A percentile compares a stretch with the other conserved stretches of the same genome.
phyloP scores from a whole-genome alignment of 2,329 filamentous ascomycete genomes.

The Colletotrichum sojae region DNA sequence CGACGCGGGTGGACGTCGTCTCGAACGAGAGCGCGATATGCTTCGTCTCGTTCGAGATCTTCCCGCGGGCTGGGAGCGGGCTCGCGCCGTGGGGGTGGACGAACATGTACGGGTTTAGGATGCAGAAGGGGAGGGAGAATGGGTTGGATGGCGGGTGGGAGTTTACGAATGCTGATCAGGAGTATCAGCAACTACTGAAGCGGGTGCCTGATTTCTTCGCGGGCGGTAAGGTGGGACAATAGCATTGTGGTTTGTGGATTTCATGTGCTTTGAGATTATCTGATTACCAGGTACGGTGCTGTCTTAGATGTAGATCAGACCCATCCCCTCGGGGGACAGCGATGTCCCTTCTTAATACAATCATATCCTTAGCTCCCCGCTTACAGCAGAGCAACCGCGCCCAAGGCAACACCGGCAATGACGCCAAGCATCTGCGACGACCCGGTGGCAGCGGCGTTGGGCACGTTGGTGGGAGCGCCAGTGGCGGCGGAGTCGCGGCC shows the following conservation, averaged over 20 bases:
- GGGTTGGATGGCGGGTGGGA: slow-evolving; percentile 43
- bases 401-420: slow-evolving; percentile 17
- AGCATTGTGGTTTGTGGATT: not conserved
- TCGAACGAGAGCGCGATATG: slow-evolving; percentile 28
- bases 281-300: slow-evolving; percentile 7
- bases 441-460: slow-evolving; percentile 14
- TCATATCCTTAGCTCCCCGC: not conserved
- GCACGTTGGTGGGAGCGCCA: not conserved
- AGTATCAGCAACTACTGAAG: slow-evolving; percentile 45
- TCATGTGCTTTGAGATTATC: slow-evolving; percentile 2
- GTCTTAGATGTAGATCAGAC: not conserved
- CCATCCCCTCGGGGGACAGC: not conserved
- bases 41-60: slow-evolving; percentile 29
- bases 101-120: slow-evolving; percentile 29
- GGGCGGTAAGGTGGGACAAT: not conserved
- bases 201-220: slow-evolving; percentile 43
- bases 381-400: slow-evolving; percentile 21
- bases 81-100: slow-evolving; percentile 24
- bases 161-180: slow-evolving; percentile 45
- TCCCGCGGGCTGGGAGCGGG: not conserved
- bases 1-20: slow-evolving; percentile 18
- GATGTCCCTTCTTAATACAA: not conserved
- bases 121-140: slow-evolving; percentile 11
- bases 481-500: slow-evolving; percentile 4
- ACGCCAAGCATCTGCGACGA: slow-evolving; percentile 18